Evolutionary conservation across 1,284 basidiomycete species (phyloP).

Genomic region (Ceratobasidium sp.): DNA sequence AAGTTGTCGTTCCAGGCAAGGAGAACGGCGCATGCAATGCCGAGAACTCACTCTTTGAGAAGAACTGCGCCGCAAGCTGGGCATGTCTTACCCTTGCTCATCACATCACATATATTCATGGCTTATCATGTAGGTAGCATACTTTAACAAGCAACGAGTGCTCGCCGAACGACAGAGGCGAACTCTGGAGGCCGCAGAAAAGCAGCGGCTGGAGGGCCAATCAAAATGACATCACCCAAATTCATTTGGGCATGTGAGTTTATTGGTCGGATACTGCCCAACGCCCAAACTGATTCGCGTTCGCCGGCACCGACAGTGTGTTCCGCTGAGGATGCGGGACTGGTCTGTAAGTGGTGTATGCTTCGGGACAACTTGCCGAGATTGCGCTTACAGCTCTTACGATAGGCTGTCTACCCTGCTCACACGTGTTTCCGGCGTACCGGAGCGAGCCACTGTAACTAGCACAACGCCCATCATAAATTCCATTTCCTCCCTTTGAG

Average conservation of each 20-base stretch:
- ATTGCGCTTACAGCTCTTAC: not conserved
- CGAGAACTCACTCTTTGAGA: conserved; percentile 63
- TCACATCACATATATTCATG: not conserved
- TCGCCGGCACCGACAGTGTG: not conserved
- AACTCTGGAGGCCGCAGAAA: conserved; percentile 40
- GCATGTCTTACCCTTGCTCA: conserved; percentile 55
- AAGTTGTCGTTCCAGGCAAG: conserved; percentile 69
- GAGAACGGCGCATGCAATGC: conserved; percentile 61
- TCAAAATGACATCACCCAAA: conserved; percentile 2
- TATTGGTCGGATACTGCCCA: not conserved
- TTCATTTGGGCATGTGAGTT: not conserved
- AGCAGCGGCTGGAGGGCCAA: conserved; percentile 3
- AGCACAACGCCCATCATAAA: conserved; percentile 16
- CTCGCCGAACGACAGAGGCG: conserved; percentile 74
- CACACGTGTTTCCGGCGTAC: not conserved
- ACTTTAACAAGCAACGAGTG: conserved; percentile 81
- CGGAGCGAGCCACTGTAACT: conserved; percentile 6
- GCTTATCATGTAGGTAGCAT: conserved; percentile 65
- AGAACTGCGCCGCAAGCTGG: conserved; percentile 82
- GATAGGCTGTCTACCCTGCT: no score
- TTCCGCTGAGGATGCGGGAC: no score
- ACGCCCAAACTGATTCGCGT: not conserved
- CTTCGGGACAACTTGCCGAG: no score
- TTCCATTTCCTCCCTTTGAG: conserved; percentile 9
- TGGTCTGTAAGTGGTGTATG: no score